Evolutionary conservation across 1,284 basidiomycete genomes (phyloP), one percentile per base, ranked within the genome.

Genomic region (Sanghuangporus weigelae): DNA sequence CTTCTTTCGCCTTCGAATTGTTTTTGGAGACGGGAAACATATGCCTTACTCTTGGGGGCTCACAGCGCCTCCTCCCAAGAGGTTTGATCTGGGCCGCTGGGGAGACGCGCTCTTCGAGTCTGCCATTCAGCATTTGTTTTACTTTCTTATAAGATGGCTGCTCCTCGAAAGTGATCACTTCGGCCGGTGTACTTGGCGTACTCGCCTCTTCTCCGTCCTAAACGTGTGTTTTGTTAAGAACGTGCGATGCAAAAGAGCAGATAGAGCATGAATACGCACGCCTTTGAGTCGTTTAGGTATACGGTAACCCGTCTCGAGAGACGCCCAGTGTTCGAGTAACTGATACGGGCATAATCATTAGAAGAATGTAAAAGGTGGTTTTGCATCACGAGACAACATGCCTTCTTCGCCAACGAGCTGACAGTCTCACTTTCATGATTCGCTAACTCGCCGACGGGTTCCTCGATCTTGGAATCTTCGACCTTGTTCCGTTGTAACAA

Each of bases 401-500:
- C 90, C 75, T 84, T 81, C 67, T 84, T 77, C 7, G 90, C 85
- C 40, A 87, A 71, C 10, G 73, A 72, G 66, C 81, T 82, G 55
- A 91, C 75, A 5, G 68, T 72, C 67, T 84, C 84, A 67, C 87
- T 82, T 62, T 85, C 86, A 7, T 81, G 82, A 50, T 82, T 75
- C 1, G 80, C 69, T 55, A 84, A 84, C 1, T 67, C 70, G 70
- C 82, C 77, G n/a, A 97, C 85, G 6, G 86, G 82, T 19, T 83
- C 76, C 66, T 85, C 83, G 56, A 97, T 86, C 71, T 86, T 86
- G 0, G 93, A 94, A 72, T 94, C 92, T 65, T 95, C 92, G 40
- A 99, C 87, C 77, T 99, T 99, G 78, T 98, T 98, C 57, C 92
- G 85, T 59, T 90, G 89, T 58, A 93, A 80, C 31, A 98, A 77